Evolutionary conservation across 1,139 yeast genomes (phyloP).

Genomic region (Sugiyamaella sp.): DNA sequence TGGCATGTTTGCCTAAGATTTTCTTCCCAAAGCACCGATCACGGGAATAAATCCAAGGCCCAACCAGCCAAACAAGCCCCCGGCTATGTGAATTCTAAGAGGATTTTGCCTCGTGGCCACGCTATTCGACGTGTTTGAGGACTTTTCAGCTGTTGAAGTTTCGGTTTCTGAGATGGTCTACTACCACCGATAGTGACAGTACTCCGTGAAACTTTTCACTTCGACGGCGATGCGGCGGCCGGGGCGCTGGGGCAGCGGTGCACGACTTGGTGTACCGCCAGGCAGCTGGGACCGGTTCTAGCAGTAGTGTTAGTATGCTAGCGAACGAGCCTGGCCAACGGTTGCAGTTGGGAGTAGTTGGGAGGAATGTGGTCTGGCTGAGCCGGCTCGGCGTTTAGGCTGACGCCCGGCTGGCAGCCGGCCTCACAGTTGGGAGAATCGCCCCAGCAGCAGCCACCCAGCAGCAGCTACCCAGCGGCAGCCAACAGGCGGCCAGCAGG

Average conservation of each 20-base stretch:
- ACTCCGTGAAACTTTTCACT: conserved; percentile 6
- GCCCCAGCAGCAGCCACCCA: background rate
- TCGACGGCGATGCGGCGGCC: background rate
- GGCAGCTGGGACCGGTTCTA: background rate
- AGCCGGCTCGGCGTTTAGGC: too few relatives aligned
- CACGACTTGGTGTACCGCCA: too few relatives aligned
- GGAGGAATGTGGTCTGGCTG: background rate
- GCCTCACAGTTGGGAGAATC: background rate
- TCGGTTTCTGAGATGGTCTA: background rate
- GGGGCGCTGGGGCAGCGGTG: background rate
- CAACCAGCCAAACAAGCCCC: background rate
- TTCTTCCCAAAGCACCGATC: background rate
- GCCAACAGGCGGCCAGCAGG: too few relatives aligned
- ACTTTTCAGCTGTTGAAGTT: background rate
- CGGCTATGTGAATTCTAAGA: background rate
- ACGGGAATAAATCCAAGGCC: background rate
- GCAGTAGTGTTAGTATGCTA: too few relatives aligned
- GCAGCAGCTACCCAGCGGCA: background rate
- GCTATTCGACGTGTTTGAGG: conserved; percentile 5
- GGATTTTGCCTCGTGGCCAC: background rate
- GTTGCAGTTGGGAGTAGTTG: background rate
- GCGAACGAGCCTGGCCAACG: background rate
- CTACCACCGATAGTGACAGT: background rate
- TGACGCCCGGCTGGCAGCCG: background rate
- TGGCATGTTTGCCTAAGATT: conserved; percentile 14